Conservation (phyloP, 208 protist species). For the Polymyxa betae region DNA sequence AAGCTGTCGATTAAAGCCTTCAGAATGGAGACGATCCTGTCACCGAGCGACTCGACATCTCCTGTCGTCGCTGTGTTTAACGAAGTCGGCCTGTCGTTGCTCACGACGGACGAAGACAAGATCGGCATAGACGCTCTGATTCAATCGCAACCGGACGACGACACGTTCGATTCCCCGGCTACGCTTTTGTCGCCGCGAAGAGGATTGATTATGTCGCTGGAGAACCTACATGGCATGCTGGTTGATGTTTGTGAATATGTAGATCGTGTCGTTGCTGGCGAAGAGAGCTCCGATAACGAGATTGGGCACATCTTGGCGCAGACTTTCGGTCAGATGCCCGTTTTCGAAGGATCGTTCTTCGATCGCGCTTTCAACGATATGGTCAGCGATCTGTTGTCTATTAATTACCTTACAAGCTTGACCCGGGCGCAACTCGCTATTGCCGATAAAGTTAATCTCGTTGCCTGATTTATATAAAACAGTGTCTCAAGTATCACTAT, state of each 20-base stretch:
- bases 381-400: slow-evolving; percentile 7
- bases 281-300: not conserved
- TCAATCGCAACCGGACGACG: slow-evolving; percentile 5
- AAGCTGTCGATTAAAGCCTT: not conserved
- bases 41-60: not conserved
- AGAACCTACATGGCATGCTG: not conserved
- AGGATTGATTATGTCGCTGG: not conserved
- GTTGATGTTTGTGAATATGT: not conserved
- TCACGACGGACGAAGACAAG: not conserved
- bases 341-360: not conserved
- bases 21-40: not conserved
- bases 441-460: not conserved
- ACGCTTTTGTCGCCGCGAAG: not conserved
- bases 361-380: not conserved
- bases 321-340: not conserved
- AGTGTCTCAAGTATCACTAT: not conserved
- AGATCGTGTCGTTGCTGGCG: not conserved
- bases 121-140: not conserved
- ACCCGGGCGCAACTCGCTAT: slow-evolving; percentile 11
- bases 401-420: not conserved
- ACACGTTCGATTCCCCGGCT: not conserved
- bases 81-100: not conserved
- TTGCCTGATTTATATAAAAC: not conserved
- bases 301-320: not conserved
- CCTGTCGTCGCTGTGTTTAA: not conserved